Percentiles rank a stretch among this genome's conserved stretches.
These are phyloP conservation scores for Anthostomella pinea DNA, from an alignment of 2,329 filamentous ascomycete genomes.

Conservation along the genomic window DNA sequence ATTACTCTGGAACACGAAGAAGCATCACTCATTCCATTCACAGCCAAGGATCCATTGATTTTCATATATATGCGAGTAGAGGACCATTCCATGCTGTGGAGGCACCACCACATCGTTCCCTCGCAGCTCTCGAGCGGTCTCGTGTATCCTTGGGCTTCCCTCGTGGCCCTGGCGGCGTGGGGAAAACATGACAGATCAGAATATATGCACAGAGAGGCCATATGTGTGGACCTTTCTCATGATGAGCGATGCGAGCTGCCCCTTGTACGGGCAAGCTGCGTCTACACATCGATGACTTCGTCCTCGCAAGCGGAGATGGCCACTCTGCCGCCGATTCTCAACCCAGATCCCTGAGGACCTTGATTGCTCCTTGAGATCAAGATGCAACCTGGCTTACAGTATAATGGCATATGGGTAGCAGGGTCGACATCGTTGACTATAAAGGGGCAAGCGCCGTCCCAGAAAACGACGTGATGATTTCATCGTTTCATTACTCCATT, in stretches of 20 bases:
- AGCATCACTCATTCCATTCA: no score
- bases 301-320: no score
- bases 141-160: slow-evolving; percentile 7
- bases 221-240: slow-evolving; percentile 17
- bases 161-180: slow-evolving; percentile 6
- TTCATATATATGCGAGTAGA: no score
- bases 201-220: slow-evolving; percentile 7
- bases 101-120: not conserved
- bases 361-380: not conserved
- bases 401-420: not conserved
- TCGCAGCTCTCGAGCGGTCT: slow-evolving; percentile 5
- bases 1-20: no score
- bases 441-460: not conserved
- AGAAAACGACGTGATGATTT: not conserved
- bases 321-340: no score
- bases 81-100: no score
- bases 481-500: not conserved
- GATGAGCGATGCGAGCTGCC: slow-evolving; percentile 24
- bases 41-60: no score
- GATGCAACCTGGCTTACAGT: not conserved
- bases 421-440: not conserved
- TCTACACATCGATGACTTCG: slow-evolving; percentile 16
- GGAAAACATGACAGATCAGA: slow-evolving; percentile 27
- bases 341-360: not conserved
- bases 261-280: slow-evolving; percentile 25